Conservation (phyloP, 495 filamentous ascomycete species). For the Chaetomium fimeti region DNA sequence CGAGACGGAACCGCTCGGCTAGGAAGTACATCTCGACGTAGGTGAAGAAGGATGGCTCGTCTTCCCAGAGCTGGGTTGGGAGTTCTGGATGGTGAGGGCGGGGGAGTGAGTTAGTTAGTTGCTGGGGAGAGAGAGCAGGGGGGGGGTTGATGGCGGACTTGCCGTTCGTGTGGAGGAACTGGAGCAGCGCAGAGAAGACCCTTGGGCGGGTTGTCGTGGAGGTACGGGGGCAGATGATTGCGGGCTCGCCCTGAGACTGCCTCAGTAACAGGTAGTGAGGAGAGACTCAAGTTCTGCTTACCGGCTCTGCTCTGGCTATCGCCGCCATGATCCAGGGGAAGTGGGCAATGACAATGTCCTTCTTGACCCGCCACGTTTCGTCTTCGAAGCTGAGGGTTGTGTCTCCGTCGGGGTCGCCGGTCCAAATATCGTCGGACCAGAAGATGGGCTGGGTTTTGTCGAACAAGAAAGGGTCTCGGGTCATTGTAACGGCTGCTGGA, state of each 20-base stretch:
- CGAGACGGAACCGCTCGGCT: conserved; percentile 9
- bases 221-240: neutral
- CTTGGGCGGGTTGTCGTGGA: neutral
- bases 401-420: conserved; percentile 15
- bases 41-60: conserved; percentile 11
- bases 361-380: conserved; percentile 11
- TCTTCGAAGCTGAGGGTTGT: conserved; percentile 2
- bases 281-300: neutral
- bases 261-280: neutral
- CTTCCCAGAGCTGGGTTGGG: conserved; percentile 1
- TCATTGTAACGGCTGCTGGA: neutral
- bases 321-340: neutral
- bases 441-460: neutral
- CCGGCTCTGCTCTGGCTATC: neutral
- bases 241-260: neutral
- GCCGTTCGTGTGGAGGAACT: conserved; percentile 15
- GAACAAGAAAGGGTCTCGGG: neutral
- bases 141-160: neutral
- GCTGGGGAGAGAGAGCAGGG: neutral
- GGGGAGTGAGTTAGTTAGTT: neutral
- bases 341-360: neutral
- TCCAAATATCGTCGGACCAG: neutral
- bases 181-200: conserved; percentile 4
- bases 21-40: conserved; percentile 6
- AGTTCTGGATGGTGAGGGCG: neutral